Evolutionary conservation across 1,139 yeast species (phyloP).

Genomic region (Candida sp.): DNA sequence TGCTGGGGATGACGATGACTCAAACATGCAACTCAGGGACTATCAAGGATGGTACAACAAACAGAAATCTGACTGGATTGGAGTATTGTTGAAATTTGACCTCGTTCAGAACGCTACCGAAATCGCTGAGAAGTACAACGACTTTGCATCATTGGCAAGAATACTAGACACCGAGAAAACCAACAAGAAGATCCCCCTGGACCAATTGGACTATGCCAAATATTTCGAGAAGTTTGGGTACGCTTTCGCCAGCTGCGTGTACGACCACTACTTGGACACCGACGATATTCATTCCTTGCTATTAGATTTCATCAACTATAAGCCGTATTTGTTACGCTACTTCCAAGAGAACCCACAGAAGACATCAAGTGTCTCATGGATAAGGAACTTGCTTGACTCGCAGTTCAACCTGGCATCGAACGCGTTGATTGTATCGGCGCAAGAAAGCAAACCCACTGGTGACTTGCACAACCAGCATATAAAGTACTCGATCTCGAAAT

Average conservation of each 20-base stretch:
- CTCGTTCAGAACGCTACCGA: slow-evolving; percentile 57
- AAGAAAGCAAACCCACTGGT: slow-evolving; percentile 31
- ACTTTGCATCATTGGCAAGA: slow-evolving; percentile 67
- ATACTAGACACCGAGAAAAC: slow-evolving; percentile 59
- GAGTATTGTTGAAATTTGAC: slow-evolving; percentile 50
- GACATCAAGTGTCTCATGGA: slow-evolving; percentile 74
- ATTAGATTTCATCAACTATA: slow-evolving; percentile 59
- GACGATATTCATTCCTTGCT: slow-evolving; percentile 61
- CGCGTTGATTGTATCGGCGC: slow-evolving; percentile 46
- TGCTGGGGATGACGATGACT: slow-evolving; percentile 13
- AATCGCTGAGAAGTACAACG: slow-evolving; percentile 71
- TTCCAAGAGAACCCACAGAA: slow-evolving; percentile 49
- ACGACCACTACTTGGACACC: slow-evolving; percentile 57
- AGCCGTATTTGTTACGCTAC: slow-evolving; percentile 54
- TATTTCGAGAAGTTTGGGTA: slow-evolving; percentile 70
- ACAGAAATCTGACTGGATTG: slow-evolving; percentile 54
- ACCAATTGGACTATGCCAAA: slow-evolving; percentile 36
- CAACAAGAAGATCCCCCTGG: slow-evolving; percentile 20
- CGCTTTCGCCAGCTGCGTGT: slow-evolving; percentile 70
- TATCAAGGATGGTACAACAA: slow-evolving; percentile 39
- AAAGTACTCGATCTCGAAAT: slow-evolving; percentile 74
- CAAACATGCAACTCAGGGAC: slow-evolving; percentile 19
- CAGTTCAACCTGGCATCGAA: slow-evolving; percentile 56
- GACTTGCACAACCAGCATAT: slow-evolving; percentile 53
- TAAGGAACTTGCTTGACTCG: slow-evolving; percentile 58